A percentile compares a stretch with the other conserved stretches of the same genome.
Conservation (phyloP, 345 rosid species). For the Populus davidiana region DNA sequence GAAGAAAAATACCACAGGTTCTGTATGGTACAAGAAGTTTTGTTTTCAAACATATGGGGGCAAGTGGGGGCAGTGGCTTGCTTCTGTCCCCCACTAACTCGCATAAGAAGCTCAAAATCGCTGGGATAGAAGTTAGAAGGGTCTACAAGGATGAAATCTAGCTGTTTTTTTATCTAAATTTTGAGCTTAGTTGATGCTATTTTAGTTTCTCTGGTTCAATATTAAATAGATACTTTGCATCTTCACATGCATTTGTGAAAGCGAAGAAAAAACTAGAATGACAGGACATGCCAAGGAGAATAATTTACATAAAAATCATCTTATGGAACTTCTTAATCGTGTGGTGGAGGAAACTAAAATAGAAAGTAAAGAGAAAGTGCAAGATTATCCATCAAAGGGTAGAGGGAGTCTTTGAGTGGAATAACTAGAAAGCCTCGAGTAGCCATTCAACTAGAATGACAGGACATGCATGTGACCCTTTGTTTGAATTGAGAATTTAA, state of each 20-base stretch:
- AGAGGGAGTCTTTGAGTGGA: conserved; percentile 7
- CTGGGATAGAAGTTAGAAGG: neutral
- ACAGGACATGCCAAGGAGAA: neutral
- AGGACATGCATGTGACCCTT: conserved; percentile 7
- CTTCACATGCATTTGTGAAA: neutral
- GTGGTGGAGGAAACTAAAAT: neutral
- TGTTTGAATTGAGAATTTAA: neutral
- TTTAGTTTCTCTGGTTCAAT: neutral
- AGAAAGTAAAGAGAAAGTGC: neutral
- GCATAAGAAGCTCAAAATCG: neutral
- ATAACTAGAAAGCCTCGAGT: neutral
- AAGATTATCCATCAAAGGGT: neutral
- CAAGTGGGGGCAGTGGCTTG: neutral
- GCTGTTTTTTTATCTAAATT: neutral
- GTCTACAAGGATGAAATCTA: neutral
- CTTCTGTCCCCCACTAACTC: neutral
- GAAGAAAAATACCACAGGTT: neutral
- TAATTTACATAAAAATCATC: neutral
- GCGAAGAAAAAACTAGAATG: neutral
- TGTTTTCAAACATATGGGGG: neutral
- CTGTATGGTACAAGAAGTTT: neutral
- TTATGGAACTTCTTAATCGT: neutral
- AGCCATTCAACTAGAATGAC: conserved; percentile 11
- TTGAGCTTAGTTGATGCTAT: neutral
- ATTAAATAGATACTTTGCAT: neutral